A percentile compares a stretch with the other conserved stretches of the same genome.
Conservation (phyloP, 2,329 filamentous ascomycete species). For the Aureobasidium lini region DNA sequence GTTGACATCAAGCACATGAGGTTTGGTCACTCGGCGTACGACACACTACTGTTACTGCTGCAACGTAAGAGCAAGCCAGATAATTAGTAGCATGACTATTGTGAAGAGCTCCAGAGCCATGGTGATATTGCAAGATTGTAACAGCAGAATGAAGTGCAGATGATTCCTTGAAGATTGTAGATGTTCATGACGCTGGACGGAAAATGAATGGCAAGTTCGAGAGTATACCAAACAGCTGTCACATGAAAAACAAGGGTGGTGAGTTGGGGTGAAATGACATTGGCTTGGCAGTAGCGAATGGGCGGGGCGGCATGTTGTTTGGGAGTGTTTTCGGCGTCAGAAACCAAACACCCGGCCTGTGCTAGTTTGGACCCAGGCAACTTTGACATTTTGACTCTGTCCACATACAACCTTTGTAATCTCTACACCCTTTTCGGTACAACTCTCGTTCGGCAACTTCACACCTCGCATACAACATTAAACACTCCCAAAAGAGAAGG, state of each 20-base stretch:
- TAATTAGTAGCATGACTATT: too few relatives aligned
- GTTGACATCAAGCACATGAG: too few relatives aligned
- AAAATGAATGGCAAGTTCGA: neutral
- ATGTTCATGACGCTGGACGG: too few relatives aligned
- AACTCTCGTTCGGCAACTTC: neutral
- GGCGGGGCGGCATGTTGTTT: neutral
- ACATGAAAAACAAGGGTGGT: too few relatives aligned
- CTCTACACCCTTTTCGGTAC: neutral
- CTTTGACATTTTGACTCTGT: neutral
- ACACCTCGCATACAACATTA: neutral
- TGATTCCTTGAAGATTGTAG: too few relatives aligned
- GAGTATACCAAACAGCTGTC: neutral
- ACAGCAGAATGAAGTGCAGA: too few relatives aligned
- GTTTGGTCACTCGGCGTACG: too few relatives aligned
- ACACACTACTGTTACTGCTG: too few relatives aligned
- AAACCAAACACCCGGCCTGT: conserved; percentile 1
- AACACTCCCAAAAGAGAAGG: neutral
- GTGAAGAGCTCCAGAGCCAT: too few relatives aligned
- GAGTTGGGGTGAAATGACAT: neutral
- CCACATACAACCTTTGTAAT: neutral
- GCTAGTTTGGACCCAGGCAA: neutral
- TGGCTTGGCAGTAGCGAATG: neutral
- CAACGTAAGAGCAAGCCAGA: too few relatives aligned
- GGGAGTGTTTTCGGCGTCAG: conserved; percentile 4
- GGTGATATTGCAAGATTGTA: too few relatives aligned